phyloP scores from a whole-genome alignment of 139 green algal species.

The Tetraselmis chui region DNA sequence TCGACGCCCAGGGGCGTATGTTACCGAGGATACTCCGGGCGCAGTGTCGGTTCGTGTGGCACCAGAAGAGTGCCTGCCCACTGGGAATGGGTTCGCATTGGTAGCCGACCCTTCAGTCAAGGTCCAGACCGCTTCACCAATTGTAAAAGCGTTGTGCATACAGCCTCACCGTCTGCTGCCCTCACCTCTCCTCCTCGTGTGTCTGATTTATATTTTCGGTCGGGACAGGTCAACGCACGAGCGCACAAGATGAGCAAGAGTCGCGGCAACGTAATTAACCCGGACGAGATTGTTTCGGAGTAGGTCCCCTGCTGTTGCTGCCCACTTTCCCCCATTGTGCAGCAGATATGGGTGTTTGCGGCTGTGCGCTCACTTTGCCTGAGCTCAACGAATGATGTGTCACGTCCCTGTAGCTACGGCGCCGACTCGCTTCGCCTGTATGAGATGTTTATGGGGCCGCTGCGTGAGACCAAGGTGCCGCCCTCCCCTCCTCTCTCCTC shows the following conservation, averaged over 20 bases:
- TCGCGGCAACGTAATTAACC: constrained; percentile 97
- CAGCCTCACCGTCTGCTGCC: no score
- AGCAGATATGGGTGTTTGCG: no score
- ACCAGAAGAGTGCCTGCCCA: constrained; percentile 53
- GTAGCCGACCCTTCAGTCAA: constrained; percentile 47
- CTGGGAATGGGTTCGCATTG: constrained; percentile 55
- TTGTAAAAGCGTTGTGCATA: no score
- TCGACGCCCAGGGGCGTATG: background rate
- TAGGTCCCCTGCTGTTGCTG: background rate
- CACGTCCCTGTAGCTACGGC: no score
- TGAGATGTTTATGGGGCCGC: constrained; percentile 99
- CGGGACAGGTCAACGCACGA: constrained; percentile 51
- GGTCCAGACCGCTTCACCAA: background rate
- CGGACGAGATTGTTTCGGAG: constrained; percentile 84
- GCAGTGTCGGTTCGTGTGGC: constrained; percentile 29
- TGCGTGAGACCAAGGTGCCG: constrained; percentile 81
- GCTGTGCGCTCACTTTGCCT: no score
- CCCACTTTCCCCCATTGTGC: background rate
- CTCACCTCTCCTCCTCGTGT: no score
- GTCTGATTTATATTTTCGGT: no score
- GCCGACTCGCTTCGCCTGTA: constrained; percentile 95
- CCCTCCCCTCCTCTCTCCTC: no score
- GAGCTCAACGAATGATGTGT: no score
- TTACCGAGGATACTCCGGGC: constrained; percentile 15
- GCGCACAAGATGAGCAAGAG: constrained; percentile 98